Evolutionary conservation across 106 monocot genomes (phyloP).

Genomic region (Narthecium ossifragum): DNA sequence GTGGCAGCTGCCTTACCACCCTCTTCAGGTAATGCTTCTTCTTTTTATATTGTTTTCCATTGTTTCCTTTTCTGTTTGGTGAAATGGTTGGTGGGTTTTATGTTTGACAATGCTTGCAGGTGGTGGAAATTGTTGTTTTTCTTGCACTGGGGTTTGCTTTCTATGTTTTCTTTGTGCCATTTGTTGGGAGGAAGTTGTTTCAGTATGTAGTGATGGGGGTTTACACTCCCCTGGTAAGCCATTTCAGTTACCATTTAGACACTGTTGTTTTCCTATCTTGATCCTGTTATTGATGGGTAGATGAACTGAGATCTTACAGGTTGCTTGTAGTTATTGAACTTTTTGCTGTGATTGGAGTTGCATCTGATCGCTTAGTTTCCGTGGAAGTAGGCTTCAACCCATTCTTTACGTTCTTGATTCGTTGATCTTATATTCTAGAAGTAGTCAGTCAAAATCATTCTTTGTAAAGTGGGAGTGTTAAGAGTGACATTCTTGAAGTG

Average conservation of each 20-base stretch:
- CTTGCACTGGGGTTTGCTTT: slow-evolving; percentile 31
- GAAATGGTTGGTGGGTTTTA: neutral
- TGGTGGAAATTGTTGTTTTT: slow-evolving; percentile 28
- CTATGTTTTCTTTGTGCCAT: slow-evolving; percentile 83
- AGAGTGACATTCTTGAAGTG: too few relatives aligned
- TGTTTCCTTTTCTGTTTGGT: neutral
- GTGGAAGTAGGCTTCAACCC: neutral
- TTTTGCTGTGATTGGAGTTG: neutral
- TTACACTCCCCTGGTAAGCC: slow-evolving; percentile 87
- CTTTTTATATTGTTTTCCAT: neutral
- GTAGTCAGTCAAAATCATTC: too few relatives aligned
- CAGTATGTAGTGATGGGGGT: slow-evolving; percentile 62
- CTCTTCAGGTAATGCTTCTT: slow-evolving; percentile 64
- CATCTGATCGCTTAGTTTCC: neutral
- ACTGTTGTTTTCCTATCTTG: neutral
- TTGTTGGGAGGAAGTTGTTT: slow-evolving; percentile 62
- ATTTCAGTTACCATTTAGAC: neutral
- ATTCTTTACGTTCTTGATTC: neutral
- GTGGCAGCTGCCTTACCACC: slow-evolving; percentile 97
- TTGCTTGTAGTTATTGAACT: neutral
- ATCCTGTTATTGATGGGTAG: neutral
- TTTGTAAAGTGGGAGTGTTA: too few relatives aligned
- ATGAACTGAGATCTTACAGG: neutral
- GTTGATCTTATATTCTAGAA: too few relatives aligned
- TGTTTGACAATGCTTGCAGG: slow-evolving; percentile 10